These are phyloP conservation scores for Colletotrichum abscissum DNA, from an alignment of 2,329 filamentous ascomycete genomes.

Conservation along the genomic window DNA sequence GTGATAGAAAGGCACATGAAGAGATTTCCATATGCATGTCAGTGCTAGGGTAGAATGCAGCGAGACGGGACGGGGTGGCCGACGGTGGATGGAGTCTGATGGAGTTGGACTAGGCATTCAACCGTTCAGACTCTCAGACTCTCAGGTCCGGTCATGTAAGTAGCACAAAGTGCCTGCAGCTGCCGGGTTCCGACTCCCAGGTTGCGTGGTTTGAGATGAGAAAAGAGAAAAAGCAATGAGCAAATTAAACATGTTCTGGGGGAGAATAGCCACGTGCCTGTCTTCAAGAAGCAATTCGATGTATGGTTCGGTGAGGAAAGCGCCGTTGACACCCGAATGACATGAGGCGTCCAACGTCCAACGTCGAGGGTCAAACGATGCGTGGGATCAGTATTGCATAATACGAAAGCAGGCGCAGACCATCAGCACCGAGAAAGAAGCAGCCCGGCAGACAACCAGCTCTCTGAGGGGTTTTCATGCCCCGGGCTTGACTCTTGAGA, in stretches of 20 bases:
- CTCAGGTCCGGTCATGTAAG: background rate
- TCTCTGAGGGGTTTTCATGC: background rate
- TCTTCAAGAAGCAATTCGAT: slow-evolving; percentile 5
- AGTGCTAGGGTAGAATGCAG: slow-evolving; percentile 3
- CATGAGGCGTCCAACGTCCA: background rate
- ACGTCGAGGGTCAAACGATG: background rate
- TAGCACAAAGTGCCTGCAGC: background rate
- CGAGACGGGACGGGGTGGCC: slow-evolving; percentile 11
- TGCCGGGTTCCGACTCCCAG: slow-evolving; percentile 5
- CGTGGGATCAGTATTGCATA: background rate
- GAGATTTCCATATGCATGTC: slow-evolving; percentile 9
- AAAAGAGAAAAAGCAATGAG: background rate
- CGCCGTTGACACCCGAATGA: background rate
- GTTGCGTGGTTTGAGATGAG: background rate
- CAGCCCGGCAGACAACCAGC: background rate
- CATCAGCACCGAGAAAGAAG: background rate
- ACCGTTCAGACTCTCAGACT: background rate
- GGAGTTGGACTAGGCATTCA: slow-evolving; percentile 11
- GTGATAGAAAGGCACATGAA: background rate
- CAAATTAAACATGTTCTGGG: background rate
- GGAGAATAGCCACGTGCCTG: slow-evolving; percentile 11
- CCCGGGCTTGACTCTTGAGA: background rate
- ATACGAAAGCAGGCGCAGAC: background rate
- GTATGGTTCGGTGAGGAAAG: background rate
- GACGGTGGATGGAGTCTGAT: background rate